phyloP scores from a whole-genome alignment of 1,284 basidiomycete genomes.

The Chondrostereum purpureum region DNA sequence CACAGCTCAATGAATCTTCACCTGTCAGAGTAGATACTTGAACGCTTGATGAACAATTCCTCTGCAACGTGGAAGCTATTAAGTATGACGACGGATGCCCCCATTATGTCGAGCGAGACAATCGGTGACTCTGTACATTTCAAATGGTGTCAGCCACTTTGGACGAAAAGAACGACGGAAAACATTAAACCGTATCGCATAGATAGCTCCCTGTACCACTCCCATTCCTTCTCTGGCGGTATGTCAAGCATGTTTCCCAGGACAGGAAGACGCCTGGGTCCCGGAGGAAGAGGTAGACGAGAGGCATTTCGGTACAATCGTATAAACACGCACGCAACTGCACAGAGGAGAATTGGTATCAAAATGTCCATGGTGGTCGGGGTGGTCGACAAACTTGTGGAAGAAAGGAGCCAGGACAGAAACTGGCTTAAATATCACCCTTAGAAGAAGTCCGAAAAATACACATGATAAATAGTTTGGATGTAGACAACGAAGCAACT shows the following conservation, averaged over 20 bases:
- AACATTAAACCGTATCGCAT: not conserved
- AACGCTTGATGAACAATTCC: constrained; percentile 13
- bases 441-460: too few relatives aligned
- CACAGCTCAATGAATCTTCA: not conserved
- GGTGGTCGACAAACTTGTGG: not conserved
- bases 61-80: constrained; percentile 10
- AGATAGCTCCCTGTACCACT: not conserved
- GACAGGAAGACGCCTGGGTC: not conserved
- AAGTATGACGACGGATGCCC: constrained; percentile 12
- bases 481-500: too few relatives aligned
- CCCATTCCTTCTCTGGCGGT: not conserved
- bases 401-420: not conserved
- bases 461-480: too few relatives aligned
- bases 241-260: constrained; percentile 2
- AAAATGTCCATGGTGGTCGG: not conserved
- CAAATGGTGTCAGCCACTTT: not conserved
- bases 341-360: not conserved
- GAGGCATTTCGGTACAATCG: not conserved
- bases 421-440: not conserved
- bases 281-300: not conserved
- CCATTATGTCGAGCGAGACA: constrained; percentile 2
- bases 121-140: constrained; percentile 3
- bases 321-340: not conserved
- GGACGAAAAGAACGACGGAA: not conserved
- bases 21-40: constrained; percentile 14